Evolutionary conservation across 108 stramenopile species (phyloP).

Genomic region (Cyclotella choctawhatcheeana): DNA sequence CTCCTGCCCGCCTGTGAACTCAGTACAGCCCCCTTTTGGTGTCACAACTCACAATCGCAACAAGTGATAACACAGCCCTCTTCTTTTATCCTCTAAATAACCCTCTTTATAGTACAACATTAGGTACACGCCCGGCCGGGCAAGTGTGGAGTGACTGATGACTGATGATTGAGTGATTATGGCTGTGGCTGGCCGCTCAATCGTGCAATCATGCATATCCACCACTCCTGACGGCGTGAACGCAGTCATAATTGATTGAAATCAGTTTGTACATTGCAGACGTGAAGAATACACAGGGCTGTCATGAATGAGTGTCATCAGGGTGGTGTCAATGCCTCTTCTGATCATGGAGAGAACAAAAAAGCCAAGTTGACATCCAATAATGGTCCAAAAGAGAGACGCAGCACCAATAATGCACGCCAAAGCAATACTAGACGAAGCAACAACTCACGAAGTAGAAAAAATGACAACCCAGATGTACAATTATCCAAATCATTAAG

Average conservation of each 20-base stretch:
- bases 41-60: too few relatives aligned
- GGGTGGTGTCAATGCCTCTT: background rate
- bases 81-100: too few relatives aligned
- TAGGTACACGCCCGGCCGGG: too few relatives aligned
- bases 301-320: too few relatives aligned
- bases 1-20: too few relatives aligned
- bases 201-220: background rate
- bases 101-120: too few relatives aligned
- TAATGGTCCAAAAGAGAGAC: background rate
- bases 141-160: too few relatives aligned
- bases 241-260: too few relatives aligned
- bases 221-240: background rate
- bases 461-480: constrained; percentile 18
- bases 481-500: constrained; percentile 64
- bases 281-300: too few relatives aligned
- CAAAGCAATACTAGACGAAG: background rate
- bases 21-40: background rate
- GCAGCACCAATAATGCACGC: background rate
- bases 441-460: background rate
- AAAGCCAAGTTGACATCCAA: background rate
- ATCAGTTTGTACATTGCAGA: background rate
- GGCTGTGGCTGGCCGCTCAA: too few relatives aligned
- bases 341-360: background rate
- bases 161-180: too few relatives aligned
- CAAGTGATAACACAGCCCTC: too few relatives aligned